Conservation (phyloP, 164 flowering plant species). For the Stephania yunnanensis region DNA sequence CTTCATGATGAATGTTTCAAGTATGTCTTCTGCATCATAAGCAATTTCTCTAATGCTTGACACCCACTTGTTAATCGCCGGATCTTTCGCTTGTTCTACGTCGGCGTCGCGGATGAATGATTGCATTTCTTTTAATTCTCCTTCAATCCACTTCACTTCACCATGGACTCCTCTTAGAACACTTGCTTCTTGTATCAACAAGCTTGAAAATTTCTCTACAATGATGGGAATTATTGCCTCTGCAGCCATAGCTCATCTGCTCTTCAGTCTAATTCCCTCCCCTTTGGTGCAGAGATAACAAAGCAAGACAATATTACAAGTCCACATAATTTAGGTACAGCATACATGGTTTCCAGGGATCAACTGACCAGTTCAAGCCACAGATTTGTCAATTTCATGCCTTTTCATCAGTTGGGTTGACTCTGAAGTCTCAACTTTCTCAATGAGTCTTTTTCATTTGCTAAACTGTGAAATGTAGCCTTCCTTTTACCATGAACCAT, state of each 20-base stretch:
- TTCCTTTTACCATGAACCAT: no score
- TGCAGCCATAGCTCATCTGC: neutral
- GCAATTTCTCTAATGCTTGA: neutral
- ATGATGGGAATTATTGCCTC: neutral
- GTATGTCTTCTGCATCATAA: constrained; percentile 1
- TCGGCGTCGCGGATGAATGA: neutral
- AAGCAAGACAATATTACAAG: neutral
- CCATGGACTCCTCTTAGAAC: neutral
- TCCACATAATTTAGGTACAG: neutral
- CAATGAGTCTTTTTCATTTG: neutral
- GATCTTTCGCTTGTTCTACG: neutral
- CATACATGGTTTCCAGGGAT: neutral
- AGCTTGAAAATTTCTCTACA: neutral
- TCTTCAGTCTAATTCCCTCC: neutral
- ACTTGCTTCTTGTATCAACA: neutral
- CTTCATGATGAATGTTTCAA: neutral
- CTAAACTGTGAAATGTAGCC: no score
- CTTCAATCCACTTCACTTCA: neutral
- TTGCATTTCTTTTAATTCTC: neutral
- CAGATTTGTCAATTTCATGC: neutral
- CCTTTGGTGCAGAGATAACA: neutral
- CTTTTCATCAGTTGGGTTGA: neutral
- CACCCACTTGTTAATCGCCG: neutral
- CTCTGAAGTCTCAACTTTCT: neutral
- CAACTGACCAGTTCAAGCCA: neutral